phyloP scores from a whole-genome alignment of 169 alveolate species.

The Eimeria brunetti region DNA sequence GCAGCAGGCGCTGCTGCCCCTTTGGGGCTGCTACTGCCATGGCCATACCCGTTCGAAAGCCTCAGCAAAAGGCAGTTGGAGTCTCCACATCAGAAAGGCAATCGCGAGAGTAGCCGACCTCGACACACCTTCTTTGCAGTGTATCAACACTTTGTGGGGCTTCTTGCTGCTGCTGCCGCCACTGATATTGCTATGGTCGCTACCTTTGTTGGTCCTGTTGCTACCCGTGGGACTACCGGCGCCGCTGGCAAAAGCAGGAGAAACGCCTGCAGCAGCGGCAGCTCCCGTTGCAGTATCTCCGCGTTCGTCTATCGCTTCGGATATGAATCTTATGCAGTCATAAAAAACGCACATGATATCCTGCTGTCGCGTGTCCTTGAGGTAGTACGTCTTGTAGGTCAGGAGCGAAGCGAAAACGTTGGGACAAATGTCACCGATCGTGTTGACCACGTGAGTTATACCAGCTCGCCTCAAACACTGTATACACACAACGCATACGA shows the following conservation, averaged over 20 bases:
- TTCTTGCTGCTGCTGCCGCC: slow-evolving; percentile 5
- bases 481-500: slow-evolving; percentile 23
- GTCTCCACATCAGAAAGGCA: slow-evolving; percentile 77
- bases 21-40: slow-evolving; percentile 5
- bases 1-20: not conserved
- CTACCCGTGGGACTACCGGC: not conserved
- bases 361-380: slow-evolving; percentile 69
- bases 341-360: slow-evolving; percentile 55
- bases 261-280: not conserved
- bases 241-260: not conserved
- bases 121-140: slow-evolving; percentile 78
- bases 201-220: not conserved
- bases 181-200: not conserved
- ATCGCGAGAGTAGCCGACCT: slow-evolving; percentile 75
- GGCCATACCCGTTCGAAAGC: slow-evolving; percentile 64
- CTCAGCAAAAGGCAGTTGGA: slow-evolving; percentile 45
- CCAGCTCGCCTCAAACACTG: slow-evolving; percentile 60
- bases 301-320: slow-evolving; percentile 37
- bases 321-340: slow-evolving; percentile 56
- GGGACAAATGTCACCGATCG: slow-evolving; percentile 68
- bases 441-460: slow-evolving; percentile 73
- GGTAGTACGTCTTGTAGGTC: slow-evolving; percentile 49
- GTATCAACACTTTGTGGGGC: slow-evolving; percentile 44
- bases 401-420: slow-evolving; percentile 34
- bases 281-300: slow-evolving; percentile 1